These are phyloP conservation scores for Ceriops tagal DNA, from an alignment of 345 rosid genomes.

Conservation along the genomic window DNA sequence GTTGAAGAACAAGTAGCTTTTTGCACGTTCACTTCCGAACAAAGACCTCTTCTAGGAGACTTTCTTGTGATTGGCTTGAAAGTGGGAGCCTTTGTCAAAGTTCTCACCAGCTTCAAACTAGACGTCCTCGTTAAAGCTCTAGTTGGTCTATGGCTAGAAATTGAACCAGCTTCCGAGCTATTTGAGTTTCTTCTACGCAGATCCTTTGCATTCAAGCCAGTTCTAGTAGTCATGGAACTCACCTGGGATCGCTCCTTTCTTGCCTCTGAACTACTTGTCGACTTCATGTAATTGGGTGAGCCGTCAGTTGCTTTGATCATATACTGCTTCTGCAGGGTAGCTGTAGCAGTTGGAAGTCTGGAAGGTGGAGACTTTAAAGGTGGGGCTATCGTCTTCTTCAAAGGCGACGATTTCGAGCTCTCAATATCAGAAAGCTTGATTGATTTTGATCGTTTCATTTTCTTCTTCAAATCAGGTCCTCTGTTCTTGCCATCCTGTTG, in stretches of 20 bases:
- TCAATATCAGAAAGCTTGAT: constrained; percentile 47
- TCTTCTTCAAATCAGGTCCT: constrained; percentile 68
- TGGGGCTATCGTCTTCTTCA: constrained; percentile 31
- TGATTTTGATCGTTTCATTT: constrained; percentile 66
- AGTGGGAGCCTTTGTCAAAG: constrained; percentile 59
- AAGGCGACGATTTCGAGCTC: constrained; percentile 30
- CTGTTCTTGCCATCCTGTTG: constrained; percentile 57
- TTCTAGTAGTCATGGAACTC: constrained; percentile 27
- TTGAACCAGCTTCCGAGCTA: constrained; percentile 29
- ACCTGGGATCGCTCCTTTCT: constrained; percentile 60
- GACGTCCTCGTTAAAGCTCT: constrained; percentile 40
- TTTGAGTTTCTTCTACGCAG: constrained; percentile 25
- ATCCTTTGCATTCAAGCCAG: constrained; percentile 35
- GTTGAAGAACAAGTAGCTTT: constrained; percentile 89
- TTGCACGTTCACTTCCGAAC: constrained; percentile 41
- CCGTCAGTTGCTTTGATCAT: constrained; percentile 26
- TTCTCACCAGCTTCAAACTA: constrained; percentile 51
- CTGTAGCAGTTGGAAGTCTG: constrained; percentile 14
- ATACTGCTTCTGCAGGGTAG: constrained; percentile 38
- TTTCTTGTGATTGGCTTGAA: constrained; percentile 60
- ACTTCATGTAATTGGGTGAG: constrained; percentile 84
- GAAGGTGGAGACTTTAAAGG: constrained; percentile 49
- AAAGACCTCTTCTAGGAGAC: constrained; percentile 44
- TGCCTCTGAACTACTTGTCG: constrained; percentile 79
- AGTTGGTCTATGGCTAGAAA: constrained; percentile 30